Conservation (phyloP, 2,329 filamentous ascomycete species). For the Verticillium tricorpus region DNA sequence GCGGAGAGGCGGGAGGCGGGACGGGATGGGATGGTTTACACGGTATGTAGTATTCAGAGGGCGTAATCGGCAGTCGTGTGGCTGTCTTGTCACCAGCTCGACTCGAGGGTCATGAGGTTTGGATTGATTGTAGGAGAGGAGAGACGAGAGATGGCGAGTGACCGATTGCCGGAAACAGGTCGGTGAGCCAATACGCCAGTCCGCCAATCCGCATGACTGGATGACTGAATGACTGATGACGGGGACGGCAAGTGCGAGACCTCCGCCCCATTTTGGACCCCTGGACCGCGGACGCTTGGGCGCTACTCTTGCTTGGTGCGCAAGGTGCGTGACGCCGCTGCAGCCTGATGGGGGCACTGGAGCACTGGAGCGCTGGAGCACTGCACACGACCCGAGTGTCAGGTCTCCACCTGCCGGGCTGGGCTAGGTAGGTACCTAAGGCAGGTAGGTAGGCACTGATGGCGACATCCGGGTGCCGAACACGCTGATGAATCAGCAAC, state of each 20-base stretch:
- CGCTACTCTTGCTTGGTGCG: background rate
- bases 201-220: background rate
- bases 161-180: background rate
- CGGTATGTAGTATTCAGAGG: background rate
- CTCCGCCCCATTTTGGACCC: background rate
- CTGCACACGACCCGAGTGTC: background rate
- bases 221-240: background rate
- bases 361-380: background rate
- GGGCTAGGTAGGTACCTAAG: background rate
- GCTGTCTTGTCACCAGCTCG: background rate
- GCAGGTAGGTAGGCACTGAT: background rate
- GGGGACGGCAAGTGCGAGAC: background rate
- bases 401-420: background rate
- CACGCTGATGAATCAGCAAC: background rate
- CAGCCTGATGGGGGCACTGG: background rate
- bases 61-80: background rate
- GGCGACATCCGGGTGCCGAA: background rate
- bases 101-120: background rate
- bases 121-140: background rate
- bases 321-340: background rate
- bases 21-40: background rate
- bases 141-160: background rate
- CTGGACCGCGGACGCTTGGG: background rate
- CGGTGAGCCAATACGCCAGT: background rate
- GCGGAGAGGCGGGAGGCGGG: background rate